Evolutionary conservation across 257 asterid genomes (phyloP).

Genomic region (Nicotiana benthamiana): DNA sequence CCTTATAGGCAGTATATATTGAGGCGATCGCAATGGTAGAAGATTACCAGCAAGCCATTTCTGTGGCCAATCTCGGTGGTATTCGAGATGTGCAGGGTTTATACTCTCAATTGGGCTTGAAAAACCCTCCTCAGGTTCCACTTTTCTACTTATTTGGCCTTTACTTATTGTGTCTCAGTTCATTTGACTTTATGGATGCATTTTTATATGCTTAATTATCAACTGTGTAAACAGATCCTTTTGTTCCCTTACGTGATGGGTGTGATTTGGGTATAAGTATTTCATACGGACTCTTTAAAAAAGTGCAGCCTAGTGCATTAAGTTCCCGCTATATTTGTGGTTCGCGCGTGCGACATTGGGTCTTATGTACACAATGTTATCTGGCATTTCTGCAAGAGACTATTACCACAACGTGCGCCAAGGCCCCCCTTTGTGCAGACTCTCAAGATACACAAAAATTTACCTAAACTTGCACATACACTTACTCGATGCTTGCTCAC

Average conservation of each 20-base stretch:
- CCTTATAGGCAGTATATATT: slow-evolving; percentile 61
- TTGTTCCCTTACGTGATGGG: background rate
- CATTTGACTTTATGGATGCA: background rate
- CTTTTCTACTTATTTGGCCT: background rate
- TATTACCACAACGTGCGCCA: too few species aligned
- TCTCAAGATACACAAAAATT: background rate
- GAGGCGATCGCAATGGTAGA: slow-evolving; percentile 95
- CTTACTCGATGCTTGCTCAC: background rate
- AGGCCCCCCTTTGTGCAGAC: background rate
- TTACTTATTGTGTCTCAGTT: background rate
- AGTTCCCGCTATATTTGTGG: too few species aligned
- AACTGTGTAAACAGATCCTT: background rate
- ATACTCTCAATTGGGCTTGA: slow-evolving; percentile 71
- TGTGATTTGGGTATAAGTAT: background rate
- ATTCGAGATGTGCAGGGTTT: slow-evolving; percentile 70
- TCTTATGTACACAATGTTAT: too few species aligned
- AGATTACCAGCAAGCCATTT: slow-evolving; percentile 83
- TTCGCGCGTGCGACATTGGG: too few species aligned
- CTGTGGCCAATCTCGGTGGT: slow-evolving; percentile 63
- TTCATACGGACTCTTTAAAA: background rate
- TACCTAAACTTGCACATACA: background rate
- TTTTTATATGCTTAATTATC: background rate
- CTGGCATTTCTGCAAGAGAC: too few species aligned
- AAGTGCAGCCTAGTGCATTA: too few species aligned
- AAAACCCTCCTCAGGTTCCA: slow-evolving; percentile 69